Conservation (phyloP, 306 rosid species). For the Mimosa pudica region DNA sequence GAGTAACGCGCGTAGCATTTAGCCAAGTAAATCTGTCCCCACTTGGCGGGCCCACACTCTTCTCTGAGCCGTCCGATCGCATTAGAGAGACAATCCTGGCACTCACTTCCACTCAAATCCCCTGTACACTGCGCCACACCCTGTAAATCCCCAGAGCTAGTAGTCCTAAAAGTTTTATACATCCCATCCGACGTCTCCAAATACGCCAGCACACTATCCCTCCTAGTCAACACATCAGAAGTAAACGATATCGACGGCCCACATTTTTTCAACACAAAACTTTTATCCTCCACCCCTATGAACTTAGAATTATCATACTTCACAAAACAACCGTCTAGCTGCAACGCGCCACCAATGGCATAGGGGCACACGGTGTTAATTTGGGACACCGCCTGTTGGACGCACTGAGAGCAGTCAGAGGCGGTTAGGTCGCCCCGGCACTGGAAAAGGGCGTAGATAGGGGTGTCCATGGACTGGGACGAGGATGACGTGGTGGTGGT, state of each 20-base stretch:
- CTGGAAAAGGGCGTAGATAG: constrained; percentile 78
- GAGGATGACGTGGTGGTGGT: constrained; percentile 39
- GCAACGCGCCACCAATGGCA: constrained; percentile 86
- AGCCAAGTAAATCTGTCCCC: constrained; percentile 75
- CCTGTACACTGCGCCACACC: constrained; percentile 87
- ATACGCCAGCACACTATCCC: constrained; percentile 62
- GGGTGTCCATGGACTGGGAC: constrained; percentile 27
- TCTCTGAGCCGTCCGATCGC: constrained; percentile 76
- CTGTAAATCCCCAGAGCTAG: constrained; percentile 41
- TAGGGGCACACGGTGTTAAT: constrained; percentile 62
- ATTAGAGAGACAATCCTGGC: constrained; percentile 78
- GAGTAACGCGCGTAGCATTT: constrained; percentile 88
- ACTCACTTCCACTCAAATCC: constrained; percentile 73
- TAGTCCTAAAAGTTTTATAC: constrained; percentile 38
- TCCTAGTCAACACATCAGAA: constrained; percentile 47
- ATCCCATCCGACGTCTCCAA: constrained; percentile 47
- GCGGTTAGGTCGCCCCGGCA: constrained; percentile 77
- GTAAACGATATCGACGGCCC: constrained; percentile 62
- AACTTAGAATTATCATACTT: constrained; percentile 76
- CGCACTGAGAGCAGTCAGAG: constrained; percentile 68
- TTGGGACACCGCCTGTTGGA: constrained; percentile 56
- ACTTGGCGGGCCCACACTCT: constrained; percentile 63
- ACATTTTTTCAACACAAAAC: constrained; percentile 67
- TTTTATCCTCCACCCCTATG: constrained; percentile 87
- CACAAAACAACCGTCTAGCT: constrained; percentile 80